Base-by-base conservation (phyloP, 2,329 filamentous ascomycete species). In the Camillea tinctor region DNA sequence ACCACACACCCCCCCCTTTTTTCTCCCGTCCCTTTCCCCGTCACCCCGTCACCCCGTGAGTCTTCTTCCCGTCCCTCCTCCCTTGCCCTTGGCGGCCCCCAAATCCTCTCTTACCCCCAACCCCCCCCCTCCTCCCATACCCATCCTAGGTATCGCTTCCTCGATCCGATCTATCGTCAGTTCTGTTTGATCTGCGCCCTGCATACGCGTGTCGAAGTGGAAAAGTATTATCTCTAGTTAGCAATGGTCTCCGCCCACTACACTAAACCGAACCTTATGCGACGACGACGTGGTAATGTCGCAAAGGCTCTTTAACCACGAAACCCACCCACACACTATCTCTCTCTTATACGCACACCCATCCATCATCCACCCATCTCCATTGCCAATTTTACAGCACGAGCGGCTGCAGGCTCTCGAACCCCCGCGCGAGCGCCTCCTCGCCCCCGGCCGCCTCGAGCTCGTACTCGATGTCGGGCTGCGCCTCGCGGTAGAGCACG, bases 401-500 rank as follows among this genome's bases (percentile, higher is more conserved):
- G 2, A 66, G 58, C 15, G 59, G 57, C 13, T 55, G 58, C 59
- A 74, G 57, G 50, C 26, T 54, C 52, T 70, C 71, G 26, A 72
- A 73, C 4, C 71, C 72, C 63, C 65, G 67, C 19, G 69, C 70
- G 24, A 74, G 59, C 44, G 55, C 67, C n/a, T 70, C 67, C 60
- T 74, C 71, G 51, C 72, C 71, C 17, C 72, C 72, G 11, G 71
- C 71, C 55, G 56, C 58, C 65, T 71, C 68, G 52, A 72, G 26
- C 64, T 74, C 72, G 61, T 67, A 72, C 60, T 74, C 71, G 60
- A 74, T 40, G 55, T 74, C 71, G 24, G 72, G 71, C 69, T 74
- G 72, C 7, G 71, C 71, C 61, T 74, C 72, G 57, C 71, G 69
- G 61, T 73, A 74, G 22, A 73, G 69, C 3, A 51, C 68, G 60